Evolutionary conservation across 192 early-diverging fungal genomes (phyloP).

Genomic region (Backusella luteola): DNA sequence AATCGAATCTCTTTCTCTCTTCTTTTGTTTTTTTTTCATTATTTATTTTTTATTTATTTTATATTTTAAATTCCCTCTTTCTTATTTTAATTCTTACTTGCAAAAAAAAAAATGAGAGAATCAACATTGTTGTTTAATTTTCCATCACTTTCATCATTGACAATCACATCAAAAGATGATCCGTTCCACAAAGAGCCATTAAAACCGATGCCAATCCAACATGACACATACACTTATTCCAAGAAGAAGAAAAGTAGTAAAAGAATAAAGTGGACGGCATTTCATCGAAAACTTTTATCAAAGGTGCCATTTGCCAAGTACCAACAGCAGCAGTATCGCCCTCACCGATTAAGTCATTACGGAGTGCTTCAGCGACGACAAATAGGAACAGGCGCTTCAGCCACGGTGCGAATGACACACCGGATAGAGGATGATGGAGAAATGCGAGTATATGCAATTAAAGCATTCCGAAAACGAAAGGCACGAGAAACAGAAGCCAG

Average conservation of each 20-base stretch:
- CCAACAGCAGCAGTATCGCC: background rate
- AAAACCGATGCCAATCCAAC: background rate
- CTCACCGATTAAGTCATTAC: slow-evolving; percentile 2
- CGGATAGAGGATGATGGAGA: slow-evolving; percentile 27
- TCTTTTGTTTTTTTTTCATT: background rate
- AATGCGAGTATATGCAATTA: slow-evolving; percentile 77
- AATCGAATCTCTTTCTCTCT: background rate
- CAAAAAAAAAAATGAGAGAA: background rate
- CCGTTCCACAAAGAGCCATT: background rate
- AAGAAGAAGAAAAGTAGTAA: background rate
- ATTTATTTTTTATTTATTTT: background rate
- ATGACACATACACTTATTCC: background rate
- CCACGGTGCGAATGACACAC: slow-evolving; percentile 71
- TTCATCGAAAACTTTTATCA: background rate
- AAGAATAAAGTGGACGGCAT: background rate
- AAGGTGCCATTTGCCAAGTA: background rate
- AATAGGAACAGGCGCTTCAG: slow-evolving; percentile 87
- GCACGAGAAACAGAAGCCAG: slow-evolving; percentile 89
- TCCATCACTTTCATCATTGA: background rate
- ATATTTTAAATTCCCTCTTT: background rate
- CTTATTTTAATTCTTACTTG: background rate
- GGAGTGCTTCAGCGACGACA: slow-evolving; percentile 10
- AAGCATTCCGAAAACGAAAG: slow-evolving; percentile 81
- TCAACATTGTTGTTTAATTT: background rate
- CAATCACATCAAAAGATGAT: slow-evolving; percentile 5